A percentile compares a stretch with the other conserved stretches of the same genome.
phyloP scores from a whole-genome alignment of 805 yeast genomes.

The Kuraishia capsulata region DNA sequence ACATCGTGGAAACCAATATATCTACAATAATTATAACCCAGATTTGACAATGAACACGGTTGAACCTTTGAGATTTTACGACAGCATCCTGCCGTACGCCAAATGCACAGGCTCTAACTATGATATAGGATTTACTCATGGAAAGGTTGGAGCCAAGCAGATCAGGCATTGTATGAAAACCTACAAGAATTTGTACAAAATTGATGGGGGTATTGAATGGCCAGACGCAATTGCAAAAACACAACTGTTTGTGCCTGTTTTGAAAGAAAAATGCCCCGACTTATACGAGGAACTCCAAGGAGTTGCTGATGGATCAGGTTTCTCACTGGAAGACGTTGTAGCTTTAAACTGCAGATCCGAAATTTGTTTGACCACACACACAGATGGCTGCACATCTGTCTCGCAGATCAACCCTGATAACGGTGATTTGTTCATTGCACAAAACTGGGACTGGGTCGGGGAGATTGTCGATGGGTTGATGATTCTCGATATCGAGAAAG shows the following conservation, averaged over 20 bases:
- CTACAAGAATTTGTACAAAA: slow-evolving; percentile 18
- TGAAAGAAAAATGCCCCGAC: slow-evolving; percentile 19
- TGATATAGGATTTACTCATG: slow-evolving; percentile 26
- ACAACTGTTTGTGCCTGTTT: slow-evolving; percentile 15
- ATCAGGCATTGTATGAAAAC: slow-evolving; percentile 19
- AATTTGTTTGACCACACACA: slow-evolving; percentile 21
- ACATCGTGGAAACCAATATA: too few relatives aligned
- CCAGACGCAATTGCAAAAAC: slow-evolving; percentile 19
- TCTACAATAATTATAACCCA: too few relatives aligned
- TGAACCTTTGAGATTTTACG: slow-evolving; percentile 13
- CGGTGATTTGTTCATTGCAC: slow-evolving; percentile 18
- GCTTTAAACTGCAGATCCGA: slow-evolving; percentile 29
- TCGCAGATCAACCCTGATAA: slow-evolving; percentile 15
- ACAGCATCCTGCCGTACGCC: slow-evolving; percentile 16
- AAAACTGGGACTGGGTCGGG: slow-evolving; percentile 34
- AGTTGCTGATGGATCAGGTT: slow-evolving; percentile 25
- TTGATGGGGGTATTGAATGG: slow-evolving; percentile 18
- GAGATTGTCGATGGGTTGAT: slow-evolving; percentile 17
- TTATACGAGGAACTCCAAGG: slow-evolving; percentile 26
- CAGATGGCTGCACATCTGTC: slow-evolving; percentile 30
- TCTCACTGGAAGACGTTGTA: slow-evolving; percentile 23
- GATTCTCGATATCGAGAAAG: slow-evolving; percentile 16
- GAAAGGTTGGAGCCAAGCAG: slow-evolving; percentile 19
- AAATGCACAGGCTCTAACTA: slow-evolving; percentile 13
- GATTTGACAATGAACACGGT: slow-evolving; percentile 11